A percentile compares a stretch with the other conserved stretches of the same genome.
phyloP scores from a whole-genome alignment of 306 rosid species.

The Rubus parviflorus region DNA sequence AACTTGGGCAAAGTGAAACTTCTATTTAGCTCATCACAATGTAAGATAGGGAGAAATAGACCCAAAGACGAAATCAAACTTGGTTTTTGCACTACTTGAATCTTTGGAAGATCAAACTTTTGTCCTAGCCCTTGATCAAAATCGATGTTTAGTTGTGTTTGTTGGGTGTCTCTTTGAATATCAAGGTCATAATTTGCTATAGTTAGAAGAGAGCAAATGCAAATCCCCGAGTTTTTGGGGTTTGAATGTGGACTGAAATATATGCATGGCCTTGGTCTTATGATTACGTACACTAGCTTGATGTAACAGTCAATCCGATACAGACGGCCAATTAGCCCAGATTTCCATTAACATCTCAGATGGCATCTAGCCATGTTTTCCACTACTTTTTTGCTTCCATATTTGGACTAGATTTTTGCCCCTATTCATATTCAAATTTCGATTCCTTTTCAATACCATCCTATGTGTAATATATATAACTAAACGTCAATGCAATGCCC shows the following conservation, averaged over 20 bases:
- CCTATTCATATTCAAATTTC: neutral
- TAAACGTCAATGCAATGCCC: too few species aligned
- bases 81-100: neutral
- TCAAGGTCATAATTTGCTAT: constrained; percentile 4
- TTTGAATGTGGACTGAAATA: constrained; percentile 14
- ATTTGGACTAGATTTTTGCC: neutral
- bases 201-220: neutral
- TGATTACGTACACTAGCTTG: neutral
- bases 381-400: neutral
- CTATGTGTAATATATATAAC: too few species aligned
- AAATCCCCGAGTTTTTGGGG: constrained; percentile 16
- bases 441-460: neutral
- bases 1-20: neutral
- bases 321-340: neutral
- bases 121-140: neutral
- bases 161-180: constrained; percentile 8
- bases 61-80: neutral
- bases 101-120: neutral
- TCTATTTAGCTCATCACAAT: neutral
- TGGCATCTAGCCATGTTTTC: neutral
- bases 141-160: neutral
- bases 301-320: constrained; percentile 9
- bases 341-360: neutral
- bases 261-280: neutral
- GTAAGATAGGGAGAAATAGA: neutral